A percentile compares a stretch with the other conserved stretches of the same genome.
Evolutionary conservation across 164 flowering plant genomes (phyloP).

Genomic region (Tinospora cordifolia): DNA sequence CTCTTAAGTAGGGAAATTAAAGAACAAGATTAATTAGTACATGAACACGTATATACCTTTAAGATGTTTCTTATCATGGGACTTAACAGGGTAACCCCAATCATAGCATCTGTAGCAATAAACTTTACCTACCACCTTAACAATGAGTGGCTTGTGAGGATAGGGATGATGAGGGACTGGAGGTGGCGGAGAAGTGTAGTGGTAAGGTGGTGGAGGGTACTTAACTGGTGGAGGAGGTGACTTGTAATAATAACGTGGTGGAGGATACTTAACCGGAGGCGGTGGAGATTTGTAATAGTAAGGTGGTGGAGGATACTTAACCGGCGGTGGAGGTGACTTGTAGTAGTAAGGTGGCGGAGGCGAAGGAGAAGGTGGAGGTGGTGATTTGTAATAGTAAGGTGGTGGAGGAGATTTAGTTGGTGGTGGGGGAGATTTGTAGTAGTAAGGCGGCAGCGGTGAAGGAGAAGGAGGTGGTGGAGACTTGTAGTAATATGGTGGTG

Average conservation of each 20-base stretch:
- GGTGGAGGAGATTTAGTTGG: no score
- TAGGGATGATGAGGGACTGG: slow-evolving; percentile 5
- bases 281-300: slow-evolving; percentile 1
- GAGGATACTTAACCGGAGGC: not conserved
- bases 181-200: slow-evolving; percentile 1
- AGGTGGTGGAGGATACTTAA: not conserved
- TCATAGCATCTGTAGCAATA: slow-evolving; percentile 5
- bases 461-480: no score
- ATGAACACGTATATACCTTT: not conserved
- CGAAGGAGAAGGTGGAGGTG: no score
- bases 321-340: slow-evolving; percentile 1
- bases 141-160: slow-evolving; percentile 1
- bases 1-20: no score
- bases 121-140: not conserved
- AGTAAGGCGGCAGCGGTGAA: no score
- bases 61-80: slow-evolving; percentile 1
- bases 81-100: not conserved
- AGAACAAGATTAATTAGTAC: no score
- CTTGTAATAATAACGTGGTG: not conserved
- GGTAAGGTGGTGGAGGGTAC: not conserved
- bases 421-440: no score
- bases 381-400: no score
- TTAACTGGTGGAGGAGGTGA: not conserved
- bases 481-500: not conserved
- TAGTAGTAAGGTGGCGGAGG: not conserved